These are phyloP conservation scores for Verticillium dahliae DNA, from an alignment of 2,329 filamentous ascomycete genomes.

Conservation along the genomic window DNA sequence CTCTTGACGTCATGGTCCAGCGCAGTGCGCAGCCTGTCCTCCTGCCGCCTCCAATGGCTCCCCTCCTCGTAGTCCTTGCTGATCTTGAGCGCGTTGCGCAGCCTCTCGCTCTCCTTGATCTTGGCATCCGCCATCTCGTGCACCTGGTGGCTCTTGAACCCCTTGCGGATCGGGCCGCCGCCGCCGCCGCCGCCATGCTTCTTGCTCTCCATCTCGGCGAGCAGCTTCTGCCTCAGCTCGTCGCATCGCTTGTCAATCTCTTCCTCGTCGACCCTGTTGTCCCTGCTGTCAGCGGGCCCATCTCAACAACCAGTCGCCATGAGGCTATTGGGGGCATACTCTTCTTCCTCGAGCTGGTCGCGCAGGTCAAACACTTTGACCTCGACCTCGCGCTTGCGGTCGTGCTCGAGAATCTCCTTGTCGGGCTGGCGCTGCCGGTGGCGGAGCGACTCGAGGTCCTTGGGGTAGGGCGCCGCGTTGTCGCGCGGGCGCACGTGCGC, in stretches of 20 bases:
- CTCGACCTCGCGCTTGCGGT: conserved; percentile 84
- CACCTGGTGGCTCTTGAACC: conserved; percentile 86
- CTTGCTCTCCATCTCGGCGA: conserved; percentile 32
- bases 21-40: conserved; percentile 54
- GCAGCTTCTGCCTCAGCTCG: conserved; percentile 32
- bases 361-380: conserved; percentile 88
- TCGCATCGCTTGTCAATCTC: conserved; percentile 69
- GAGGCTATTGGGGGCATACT: conserved; percentile 36
- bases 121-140: conserved; percentile 96
- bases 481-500: conserved; percentile 84
- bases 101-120: conserved; percentile 86
- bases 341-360: conserved; percentile 88
- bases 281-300: conserved; percentile 5
- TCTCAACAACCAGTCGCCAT: not conserved
- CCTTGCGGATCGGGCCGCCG: conserved; percentile 32
- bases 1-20: conserved; percentile 29
- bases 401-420: conserved; percentile 88
- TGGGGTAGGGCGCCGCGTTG: conserved; percentile 68
- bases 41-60: conserved; percentile 77
- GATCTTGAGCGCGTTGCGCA: conserved; percentile 82
- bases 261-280: conserved; percentile 67
- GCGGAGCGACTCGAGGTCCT: conserved; percentile 60
- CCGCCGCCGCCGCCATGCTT: conserved; percentile 16
- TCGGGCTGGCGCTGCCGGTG: conserved; percentile 82
- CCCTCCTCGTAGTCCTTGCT: conserved; percentile 80